phyloP scores from a whole-genome alignment of 768 basidiomycete species.

The Panaeolus cyanescens region DNA sequence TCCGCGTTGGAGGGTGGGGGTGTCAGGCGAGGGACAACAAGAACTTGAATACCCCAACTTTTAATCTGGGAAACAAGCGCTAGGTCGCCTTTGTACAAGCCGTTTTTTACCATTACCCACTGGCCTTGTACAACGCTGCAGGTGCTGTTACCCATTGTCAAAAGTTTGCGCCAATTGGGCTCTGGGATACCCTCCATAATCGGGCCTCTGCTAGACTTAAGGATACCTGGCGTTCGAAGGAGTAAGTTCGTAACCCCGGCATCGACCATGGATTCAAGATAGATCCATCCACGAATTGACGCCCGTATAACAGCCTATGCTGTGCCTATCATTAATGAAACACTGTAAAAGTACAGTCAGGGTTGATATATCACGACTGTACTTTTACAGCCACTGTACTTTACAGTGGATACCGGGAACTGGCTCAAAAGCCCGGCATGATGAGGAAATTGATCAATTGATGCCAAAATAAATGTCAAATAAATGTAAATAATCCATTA shows the following conservation, averaged over 20 bases:
- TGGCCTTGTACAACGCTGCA: neutral
- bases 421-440: neutral
- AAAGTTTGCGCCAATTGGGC: neutral
- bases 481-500: too few species aligned
- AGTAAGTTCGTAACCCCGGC: neutral
- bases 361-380: neutral
- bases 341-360: neutral
- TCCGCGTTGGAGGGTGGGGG: too few species aligned
- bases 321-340: neutral
- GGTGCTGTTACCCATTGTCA: neutral
- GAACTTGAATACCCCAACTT: neutral
- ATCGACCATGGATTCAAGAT: neutral
- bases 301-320: neutral
- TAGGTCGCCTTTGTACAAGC: neutral
- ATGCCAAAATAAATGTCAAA: neutral
- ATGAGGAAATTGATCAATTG: neutral
- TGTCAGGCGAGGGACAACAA: neutral
- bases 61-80: neutral
- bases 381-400: neutral
- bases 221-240: neutral
- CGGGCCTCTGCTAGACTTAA: neutral
- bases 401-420: neutral
- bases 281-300: neutral
- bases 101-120: neutral
- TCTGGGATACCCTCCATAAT: neutral